Conservation (phyloP, 225 moss, liverwort and hornwort species). For the Marchantia polymorpha region DNA sequence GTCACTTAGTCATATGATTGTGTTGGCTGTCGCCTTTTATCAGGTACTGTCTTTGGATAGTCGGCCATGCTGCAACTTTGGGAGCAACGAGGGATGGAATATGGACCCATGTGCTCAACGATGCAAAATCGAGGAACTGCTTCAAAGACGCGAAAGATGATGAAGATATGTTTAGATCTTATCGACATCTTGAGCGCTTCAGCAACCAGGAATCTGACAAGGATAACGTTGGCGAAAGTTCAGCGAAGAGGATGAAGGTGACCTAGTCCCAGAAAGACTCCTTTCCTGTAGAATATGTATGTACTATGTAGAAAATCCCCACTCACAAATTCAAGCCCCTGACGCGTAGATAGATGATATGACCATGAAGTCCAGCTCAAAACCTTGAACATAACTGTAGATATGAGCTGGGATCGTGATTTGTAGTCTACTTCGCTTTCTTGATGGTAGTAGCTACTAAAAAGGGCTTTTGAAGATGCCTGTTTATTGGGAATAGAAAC, state of each 20-base stretch:
- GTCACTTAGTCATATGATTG: neutral
- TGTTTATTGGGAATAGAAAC: too few relatives aligned
- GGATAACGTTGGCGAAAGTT: neutral
- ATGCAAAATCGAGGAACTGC: conserved; percentile 23
- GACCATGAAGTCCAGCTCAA: too few relatives aligned
- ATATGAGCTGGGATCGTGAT: too few relatives aligned
- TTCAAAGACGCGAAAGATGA: conserved; percentile 32
- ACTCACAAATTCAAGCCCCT: neutral
- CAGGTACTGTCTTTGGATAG: conserved; percentile 51
- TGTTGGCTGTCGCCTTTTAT: neutral
- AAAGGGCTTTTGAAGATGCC: too few relatives aligned
- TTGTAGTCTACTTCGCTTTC: too few relatives aligned
- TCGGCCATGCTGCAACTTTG: conserved; percentile 40
- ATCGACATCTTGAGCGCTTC: conserved; percentile 25
- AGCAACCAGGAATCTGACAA: neutral
- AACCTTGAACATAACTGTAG: too few relatives aligned
- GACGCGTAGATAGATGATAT: too few relatives aligned
- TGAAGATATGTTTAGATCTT: conserved; percentile 29
- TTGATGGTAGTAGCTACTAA: too few relatives aligned
- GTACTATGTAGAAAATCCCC: neutral
- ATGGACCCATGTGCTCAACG: conserved; percentile 32
- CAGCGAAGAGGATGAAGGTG: neutral
- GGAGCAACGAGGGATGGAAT: conserved; percentile 24
- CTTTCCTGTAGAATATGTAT: neutral
- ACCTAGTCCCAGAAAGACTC: neutral